A percentile compares a stretch with the other conserved stretches of the same genome.
Conservation (phyloP, 768 basidiomycete species). For the Pholiota microspora region DNA sequence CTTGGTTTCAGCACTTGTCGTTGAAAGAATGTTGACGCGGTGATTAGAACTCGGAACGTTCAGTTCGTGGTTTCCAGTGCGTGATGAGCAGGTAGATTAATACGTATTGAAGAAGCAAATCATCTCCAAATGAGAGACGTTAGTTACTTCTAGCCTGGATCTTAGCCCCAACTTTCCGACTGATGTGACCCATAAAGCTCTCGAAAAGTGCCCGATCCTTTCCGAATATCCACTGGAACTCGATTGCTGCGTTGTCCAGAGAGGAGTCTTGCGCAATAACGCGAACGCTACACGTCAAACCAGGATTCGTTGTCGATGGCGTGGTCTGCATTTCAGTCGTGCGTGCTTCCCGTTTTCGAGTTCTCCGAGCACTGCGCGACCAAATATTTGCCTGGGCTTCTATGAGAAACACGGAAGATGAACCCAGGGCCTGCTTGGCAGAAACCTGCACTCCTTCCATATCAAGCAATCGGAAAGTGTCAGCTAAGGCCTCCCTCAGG, state of each 20-base stretch:
- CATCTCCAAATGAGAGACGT: neutral
- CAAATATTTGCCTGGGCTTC: constrained; percentile 37
- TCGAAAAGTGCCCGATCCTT: constrained; percentile 57
- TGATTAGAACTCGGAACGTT: neutral
- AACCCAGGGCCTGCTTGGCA: neutral
- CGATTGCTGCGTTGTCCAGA: neutral
- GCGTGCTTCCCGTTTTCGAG: neutral
- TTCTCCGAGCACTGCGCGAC: constrained; percentile 56
- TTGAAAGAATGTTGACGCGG: constrained; percentile 37
- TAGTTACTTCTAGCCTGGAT: constrained; percentile 1
- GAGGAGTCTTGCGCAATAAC: neutral
- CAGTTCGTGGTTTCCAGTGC: neutral
- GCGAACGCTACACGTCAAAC: constrained; percentile 22
- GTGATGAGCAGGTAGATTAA: neutral
- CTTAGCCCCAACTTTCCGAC: constrained; percentile 38
- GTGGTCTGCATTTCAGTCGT: neutral
- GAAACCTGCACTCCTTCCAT: constrained; percentile 23
- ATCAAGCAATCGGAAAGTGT: constrained; percentile 6
- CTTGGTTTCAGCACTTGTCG: constrained; percentile 40
- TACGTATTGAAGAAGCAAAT: neutral
- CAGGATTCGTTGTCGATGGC: constrained; percentile 7
- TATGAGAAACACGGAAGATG: constrained; percentile 10
- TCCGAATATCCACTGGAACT: constrained; percentile 66
- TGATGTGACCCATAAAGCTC: constrained; percentile 66
- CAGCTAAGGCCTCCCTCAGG: constrained; percentile 30